phyloP scores from a whole-genome alignment of 1,139 yeast genomes.

The Yamadazyma diddensiae region DNA sequence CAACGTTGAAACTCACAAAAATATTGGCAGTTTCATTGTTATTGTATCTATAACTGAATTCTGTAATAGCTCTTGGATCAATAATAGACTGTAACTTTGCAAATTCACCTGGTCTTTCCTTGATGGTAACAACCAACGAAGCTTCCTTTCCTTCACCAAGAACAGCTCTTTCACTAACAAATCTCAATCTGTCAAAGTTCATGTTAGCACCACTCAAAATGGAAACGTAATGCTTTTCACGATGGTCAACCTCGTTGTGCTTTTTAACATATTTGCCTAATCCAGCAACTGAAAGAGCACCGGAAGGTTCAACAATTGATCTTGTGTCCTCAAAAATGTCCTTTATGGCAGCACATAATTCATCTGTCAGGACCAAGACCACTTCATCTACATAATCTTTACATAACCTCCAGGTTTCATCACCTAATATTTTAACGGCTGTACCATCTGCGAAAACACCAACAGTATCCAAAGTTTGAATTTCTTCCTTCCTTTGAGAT shows the following conservation, averaged over 20 bases:
- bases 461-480: constrained; percentile 60
- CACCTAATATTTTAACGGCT: constrained; percentile 89
- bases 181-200: constrained; percentile 94
- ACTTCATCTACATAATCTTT: constrained; percentile 82
- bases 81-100: constrained; percentile 68
- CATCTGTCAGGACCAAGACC: constrained; percentile 86
- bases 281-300: constrained; percentile 95
- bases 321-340: constrained; percentile 96
- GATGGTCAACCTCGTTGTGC: constrained; percentile 69
- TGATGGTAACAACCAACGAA: constrained; percentile 83
- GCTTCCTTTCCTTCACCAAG: constrained; percentile 97
- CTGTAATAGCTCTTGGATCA: constrained; percentile 87
- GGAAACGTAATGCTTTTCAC: constrained; percentile 74
- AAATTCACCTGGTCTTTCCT: constrained; percentile 91
- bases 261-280: constrained; percentile 71
- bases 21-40: constrained; percentile 64
- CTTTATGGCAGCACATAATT: constrained; percentile 95
- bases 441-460: constrained; percentile 99
- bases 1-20: constrained; percentile 83
- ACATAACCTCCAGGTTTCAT: constrained; percentile 85
- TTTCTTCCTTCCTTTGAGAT: constrained; percentile 57
- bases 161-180: constrained; percentile 97
- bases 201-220: constrained; percentile 90
- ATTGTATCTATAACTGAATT: constrained; percentile 80
- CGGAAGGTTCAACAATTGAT: constrained; percentile 93